Base-by-base conservation (phyloP, 495 filamentous ascomycete species). In the Tuber melanosporum region DNA sequence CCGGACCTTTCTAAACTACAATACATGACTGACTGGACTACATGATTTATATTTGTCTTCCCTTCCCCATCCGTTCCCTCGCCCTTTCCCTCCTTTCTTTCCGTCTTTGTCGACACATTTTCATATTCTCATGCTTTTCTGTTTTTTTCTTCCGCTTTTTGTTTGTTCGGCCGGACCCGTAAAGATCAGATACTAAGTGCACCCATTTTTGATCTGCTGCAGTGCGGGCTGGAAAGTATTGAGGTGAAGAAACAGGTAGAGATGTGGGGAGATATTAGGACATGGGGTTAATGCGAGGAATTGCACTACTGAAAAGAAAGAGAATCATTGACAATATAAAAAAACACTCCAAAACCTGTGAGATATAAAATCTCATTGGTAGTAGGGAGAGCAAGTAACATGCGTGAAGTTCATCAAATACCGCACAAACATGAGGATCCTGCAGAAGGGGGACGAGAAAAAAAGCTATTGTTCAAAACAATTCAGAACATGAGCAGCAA, bases 11-110 rank as follows among this genome's bases (percentile, higher is more conserved):
- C 57, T 66, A 66, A 57, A 66, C 10, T 66, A 66, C 57, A 26
- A n/a, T 66, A 66, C 57, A 66, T 17, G 26, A 32, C 32, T n/a
- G 57, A 32, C 57, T 66, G 26, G 57, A 32, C 57, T 26, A 79
- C 78, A 80, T 76, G 78, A 79, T 80, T 80, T 79, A 79, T 79
- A 76, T 73, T 76, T 32, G 77, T 73, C 77, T 79, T 79, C 76
- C 78, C 70, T 32, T 41, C 42, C 75, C 71, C 52, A 79, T 80
- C 70, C 73, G 14, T 80, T 79, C 57, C 71, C 45, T 79, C 79
- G 71, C 70, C 71, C 57, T 73, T 72, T 79, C 78, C 52, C 52
- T 57, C n/a, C 52, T 8, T 26, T 7, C 57, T 66, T 75, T 32
- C 57, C 52, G 12, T n/a, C 57, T 66, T 75, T 26, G 43, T 70